phyloP scores from a whole-genome alignment of 1,139 yeast species.

The Diutina sp. region DNA sequence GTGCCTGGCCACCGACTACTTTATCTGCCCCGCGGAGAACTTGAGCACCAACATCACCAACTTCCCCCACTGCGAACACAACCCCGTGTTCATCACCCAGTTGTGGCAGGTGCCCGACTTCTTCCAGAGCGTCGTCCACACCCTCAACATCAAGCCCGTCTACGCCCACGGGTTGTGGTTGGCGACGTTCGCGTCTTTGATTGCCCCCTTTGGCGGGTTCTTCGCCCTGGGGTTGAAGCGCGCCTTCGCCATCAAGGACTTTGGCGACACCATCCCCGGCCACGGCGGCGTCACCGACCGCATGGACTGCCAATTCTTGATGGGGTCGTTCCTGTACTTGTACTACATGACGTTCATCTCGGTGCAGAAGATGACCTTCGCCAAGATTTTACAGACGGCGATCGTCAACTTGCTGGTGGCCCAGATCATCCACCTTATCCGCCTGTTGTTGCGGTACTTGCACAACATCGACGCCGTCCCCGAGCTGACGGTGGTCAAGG shows the following conservation, averaged over 20 bases:
- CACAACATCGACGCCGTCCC: conserved; percentile 38
- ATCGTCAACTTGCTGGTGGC: conserved; percentile 56
- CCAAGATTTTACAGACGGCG: conserved; percentile 62
- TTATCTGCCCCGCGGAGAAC: conserved; percentile 77
- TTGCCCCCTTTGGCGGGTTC: conserved; percentile 98
- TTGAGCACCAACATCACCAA: conserved; percentile 42
- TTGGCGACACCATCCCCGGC: conserved; percentile 90
- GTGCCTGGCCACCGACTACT: conserved; percentile 53
- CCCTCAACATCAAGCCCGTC: conserved; percentile 64
- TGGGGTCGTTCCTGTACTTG: conserved; percentile 91
- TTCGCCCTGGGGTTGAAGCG: conserved; percentile 95
- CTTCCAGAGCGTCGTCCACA: conserved; percentile 32
- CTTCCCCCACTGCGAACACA: conserved; percentile 57
- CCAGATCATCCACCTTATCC: conserved; percentile 54
- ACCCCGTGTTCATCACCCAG: conserved; percentile 79
- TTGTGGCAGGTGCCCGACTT: conserved; percentile 64
- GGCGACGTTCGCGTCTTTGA: conserved; percentile 90
- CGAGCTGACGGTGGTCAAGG: conserved; percentile 4
- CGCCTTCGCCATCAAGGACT: conserved; percentile 90
- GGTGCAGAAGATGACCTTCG: conserved; percentile 56
- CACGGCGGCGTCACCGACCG: conserved; percentile 98
- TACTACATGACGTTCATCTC: conserved; percentile 89
- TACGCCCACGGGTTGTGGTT: conserved; percentile 78
- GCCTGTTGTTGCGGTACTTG: conserved; percentile 51
- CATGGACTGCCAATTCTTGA: conserved; percentile 93